Conservation (phyloP, 768 basidiomycete genomes). For the Lactifluus pinguis region DNA sequence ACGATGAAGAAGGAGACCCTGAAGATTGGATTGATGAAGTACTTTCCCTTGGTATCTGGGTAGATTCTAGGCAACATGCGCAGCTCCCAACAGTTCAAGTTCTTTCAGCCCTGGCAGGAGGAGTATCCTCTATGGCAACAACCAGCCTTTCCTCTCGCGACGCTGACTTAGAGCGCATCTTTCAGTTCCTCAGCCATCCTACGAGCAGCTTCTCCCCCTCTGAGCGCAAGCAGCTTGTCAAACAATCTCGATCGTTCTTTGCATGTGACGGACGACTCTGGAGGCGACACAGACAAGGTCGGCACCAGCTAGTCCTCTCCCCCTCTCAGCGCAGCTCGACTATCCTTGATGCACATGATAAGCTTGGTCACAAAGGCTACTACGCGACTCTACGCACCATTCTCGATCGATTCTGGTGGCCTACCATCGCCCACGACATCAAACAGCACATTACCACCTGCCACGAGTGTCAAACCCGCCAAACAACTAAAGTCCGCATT, state of each 20-base stretch:
- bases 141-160: too few species aligned
- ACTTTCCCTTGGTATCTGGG: not conserved
- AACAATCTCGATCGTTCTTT: not conserved
- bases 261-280: not conserved
- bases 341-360: not conserved
- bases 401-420: not conserved
- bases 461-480: not conserved
- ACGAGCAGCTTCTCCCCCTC: too few species aligned
- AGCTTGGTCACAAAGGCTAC: not conserved
- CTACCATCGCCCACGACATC: not conserved
- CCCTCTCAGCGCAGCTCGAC: not conserved
- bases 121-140: too few species aligned
- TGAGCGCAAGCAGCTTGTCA: too few species aligned
- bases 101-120: too few species aligned
- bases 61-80: too few species aligned
- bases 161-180: too few species aligned
- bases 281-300: not conserved
- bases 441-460: not conserved
- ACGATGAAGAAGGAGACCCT: not conserved
- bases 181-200: too few species aligned
- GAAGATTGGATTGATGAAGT: not conserved
- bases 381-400: not conserved
- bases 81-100: too few species aligned
- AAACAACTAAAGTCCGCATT: not conserved
- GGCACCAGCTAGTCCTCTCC: not conserved